Evolutionary conservation across 225 moss, liverwort and hornwort species (phyloP).

Genomic region (Pseudisothecium myosuroides): DNA sequence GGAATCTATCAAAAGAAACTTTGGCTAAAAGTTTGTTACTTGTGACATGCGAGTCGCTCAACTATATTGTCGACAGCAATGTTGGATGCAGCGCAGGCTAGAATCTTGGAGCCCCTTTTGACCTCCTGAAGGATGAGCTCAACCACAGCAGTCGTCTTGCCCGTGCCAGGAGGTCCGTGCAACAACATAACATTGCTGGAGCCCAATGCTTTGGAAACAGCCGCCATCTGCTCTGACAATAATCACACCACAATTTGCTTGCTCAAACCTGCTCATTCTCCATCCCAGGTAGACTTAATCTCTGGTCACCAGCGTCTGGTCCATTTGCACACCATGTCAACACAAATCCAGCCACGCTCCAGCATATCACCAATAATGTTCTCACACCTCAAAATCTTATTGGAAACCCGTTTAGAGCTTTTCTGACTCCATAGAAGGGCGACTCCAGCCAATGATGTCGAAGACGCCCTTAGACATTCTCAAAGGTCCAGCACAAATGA

Average conservation of each 20-base stretch:
- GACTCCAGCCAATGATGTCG: neutral
- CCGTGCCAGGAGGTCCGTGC: slow-evolving; percentile 98
- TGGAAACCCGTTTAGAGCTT: neutral
- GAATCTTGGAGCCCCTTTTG: slow-evolving; percentile 81
- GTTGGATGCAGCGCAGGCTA: slow-evolving; percentile 97
- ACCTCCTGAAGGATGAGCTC: slow-evolving; percentile 96
- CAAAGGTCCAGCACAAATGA: neutral
- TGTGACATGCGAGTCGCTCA: slow-evolving; percentile 82
- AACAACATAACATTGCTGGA: slow-evolving; percentile 85
- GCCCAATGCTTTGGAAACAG: slow-evolving; percentile 74
- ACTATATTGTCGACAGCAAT: slow-evolving; percentile 97
- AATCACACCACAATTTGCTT: slow-evolving; percentile 60
- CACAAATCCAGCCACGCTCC: neutral
- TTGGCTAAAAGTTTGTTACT: slow-evolving; percentile 19
- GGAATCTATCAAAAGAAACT: neutral
- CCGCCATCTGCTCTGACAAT: slow-evolving; percentile 80
- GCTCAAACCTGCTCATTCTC: slow-evolving; percentile 52
- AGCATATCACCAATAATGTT: slow-evolving; percentile 1
- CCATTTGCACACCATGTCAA: slow-evolving; percentile 42
- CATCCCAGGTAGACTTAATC: slow-evolving; percentile 44
- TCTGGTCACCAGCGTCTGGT: slow-evolving; percentile 49
- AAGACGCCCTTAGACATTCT: neutral
- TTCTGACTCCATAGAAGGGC: neutral
- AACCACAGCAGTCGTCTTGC: slow-evolving; percentile 88
- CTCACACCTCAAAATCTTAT: neutral